Base-by-base conservation (phyloP, 1,284 basidiomycete genomes). In the Rhodotorula glutinis region DNA sequence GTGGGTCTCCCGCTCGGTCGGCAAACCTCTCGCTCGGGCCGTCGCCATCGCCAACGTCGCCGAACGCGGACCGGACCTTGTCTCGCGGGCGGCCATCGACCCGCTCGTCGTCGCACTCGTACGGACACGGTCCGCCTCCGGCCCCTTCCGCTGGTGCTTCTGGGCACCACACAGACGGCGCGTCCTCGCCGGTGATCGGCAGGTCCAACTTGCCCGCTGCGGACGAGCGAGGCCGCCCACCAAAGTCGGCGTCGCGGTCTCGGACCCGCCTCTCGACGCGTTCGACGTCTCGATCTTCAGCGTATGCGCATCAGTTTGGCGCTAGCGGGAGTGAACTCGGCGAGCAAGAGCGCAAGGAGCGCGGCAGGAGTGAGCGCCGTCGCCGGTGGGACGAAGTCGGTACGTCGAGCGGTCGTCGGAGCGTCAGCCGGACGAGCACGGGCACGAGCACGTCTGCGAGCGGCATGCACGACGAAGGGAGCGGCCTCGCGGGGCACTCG, bases 351-450 rank as follows among this genome's bases (percentile, higher is more conserved):
- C 55, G 52, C 13, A 46, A 53, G 13, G 65, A 66, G 44, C 60
- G 65, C 19, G 65, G 65, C 8, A 11, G 65, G 29, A 62, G 60
- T 38, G 60, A 66, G 52, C 30, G 65, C 11, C 57, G 65, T 25
- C 33, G 53, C 27, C 14, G 65, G 19, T 59, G 65, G 65, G 65
- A 66, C 51, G 60, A 66, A 29, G 65, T 53, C 52, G 57, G 47
- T n/a, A 51, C 19, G 7, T n/a, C n/a, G 52, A 41, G 23, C 23
- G 60, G 19, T 25, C 27, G 60, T 17, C 16, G 60, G 23, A 62
- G 65, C 43, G 19, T 16, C 23, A 60, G 59, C 14, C 41, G 52
- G 53, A 60, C 60, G 55, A 66, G 60, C 52, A 44, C 53, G 40
- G 44, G 41, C 47, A 65, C 43, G 53, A 58, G 46, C 49, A 51